Base-by-base conservation (phyloP, 192 early-diverging fungal species). In the Glomus cerebriforme region DNA sequence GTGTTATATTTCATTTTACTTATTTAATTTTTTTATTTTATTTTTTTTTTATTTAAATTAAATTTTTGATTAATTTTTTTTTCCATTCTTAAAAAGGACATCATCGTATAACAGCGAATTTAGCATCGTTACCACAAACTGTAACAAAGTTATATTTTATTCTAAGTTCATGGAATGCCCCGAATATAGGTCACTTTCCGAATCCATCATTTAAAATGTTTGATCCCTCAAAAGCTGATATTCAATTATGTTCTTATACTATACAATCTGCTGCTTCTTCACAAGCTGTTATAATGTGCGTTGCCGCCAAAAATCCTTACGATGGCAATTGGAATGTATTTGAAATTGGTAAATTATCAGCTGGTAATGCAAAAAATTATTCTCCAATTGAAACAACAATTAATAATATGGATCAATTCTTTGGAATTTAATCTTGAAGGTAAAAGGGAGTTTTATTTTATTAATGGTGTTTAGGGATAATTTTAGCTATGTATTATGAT, bases 321-420 rank as follows among this genome's bases (percentile, higher is more conserved):
- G 64, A 63, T 76, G 37, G 62, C 22, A 69, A 22, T 7, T 80
- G 79, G 79, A 31, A 62, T 15, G 75, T 74, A 29, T 54, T 43
- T 39, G 74, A 66, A 29, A 29, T 80, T 43, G 79, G 79, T 22
- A 66, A 58, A 35, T 45, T 67, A 26, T 64, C 79, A 7, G 22
- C 43, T 22, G 79, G 79, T 26, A 80, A 80, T 80, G 79, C 75
- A 35, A 74, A 80, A 19, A 49, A 80, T 66, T 80, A 80, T 66
- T 19, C 12, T 35, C 79, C 79, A 2, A 68, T 80, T 67, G 34
- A 35, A 37, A 10, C 5, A 17, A 68, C 66, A 8, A 68, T 68
- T 10, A n/a, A 22, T 35, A 68, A 31, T 68, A 35, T 68, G 32
- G 66, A 68, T 68, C 12, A 29, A 68, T 43, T 68, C 29, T 64